Percentiles rank a stretch among this genome's conserved stretches.
Evolutionary conservation across 352 stramenopile species (phyloP).

Genomic region (Globisporangium cylindrosporum): DNA sequence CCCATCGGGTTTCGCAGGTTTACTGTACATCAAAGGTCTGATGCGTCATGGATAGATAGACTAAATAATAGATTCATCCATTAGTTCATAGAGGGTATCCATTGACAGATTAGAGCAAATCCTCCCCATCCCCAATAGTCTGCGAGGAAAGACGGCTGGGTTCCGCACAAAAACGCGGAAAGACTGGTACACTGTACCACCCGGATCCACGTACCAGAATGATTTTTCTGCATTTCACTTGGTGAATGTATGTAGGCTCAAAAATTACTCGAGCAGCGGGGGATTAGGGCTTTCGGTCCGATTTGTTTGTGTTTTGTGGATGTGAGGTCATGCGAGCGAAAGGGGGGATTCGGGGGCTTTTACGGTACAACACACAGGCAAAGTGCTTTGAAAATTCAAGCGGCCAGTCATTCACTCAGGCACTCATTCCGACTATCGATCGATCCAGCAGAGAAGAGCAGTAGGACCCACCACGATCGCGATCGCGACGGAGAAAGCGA

Average conservation of each 20-base stretch:
- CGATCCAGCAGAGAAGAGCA: conserved; percentile 1
- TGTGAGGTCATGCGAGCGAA: neutral
- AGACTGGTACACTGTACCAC: conserved; percentile 4
- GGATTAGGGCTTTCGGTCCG: neutral
- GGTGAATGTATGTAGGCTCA: neutral
- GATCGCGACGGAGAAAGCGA: neutral
- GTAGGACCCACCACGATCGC: neutral
- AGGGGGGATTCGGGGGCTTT: neutral
- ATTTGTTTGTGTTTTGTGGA: neutral
- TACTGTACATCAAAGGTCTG: neutral
- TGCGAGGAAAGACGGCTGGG: neutral
- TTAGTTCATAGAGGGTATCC: neutral
- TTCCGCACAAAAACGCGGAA: neutral
- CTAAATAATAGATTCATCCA: neutral
- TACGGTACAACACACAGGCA: neutral
- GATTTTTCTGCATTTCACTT: neutral
- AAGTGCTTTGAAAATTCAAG: conserved; percentile 6
- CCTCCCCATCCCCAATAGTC: neutral
- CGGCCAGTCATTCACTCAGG: conserved; percentile 1
- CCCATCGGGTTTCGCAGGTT: neutral
- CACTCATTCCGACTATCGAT: conserved; percentile 6
- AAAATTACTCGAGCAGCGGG: neutral
- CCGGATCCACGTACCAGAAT: neutral
- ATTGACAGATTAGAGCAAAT: neutral
- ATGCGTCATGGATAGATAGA: too few species aligned